Evolutionary conservation across 2,329 filamentous ascomycete genomes (phyloP).

Genomic region (Ciborinia camelliae): DNA sequence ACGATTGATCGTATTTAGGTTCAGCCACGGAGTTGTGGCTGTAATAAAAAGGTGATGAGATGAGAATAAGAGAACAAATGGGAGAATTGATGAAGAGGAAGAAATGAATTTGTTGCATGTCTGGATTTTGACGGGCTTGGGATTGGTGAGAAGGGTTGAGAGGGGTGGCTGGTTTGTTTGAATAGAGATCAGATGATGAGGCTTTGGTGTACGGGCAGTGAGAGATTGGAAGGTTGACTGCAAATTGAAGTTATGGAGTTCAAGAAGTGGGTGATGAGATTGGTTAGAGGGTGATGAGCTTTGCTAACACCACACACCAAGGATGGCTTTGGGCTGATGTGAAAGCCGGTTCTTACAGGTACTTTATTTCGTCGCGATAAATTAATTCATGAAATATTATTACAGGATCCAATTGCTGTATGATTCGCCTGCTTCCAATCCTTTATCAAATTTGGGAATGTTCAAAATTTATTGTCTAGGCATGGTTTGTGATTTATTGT

Average conservation of each 20-base stretch:
- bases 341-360: not conserved
- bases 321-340: not conserved
- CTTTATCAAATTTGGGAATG: too few species aligned
- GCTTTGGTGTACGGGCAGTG: not conserved
- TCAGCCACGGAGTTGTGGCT: constrained; percentile 9
- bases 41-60: not conserved
- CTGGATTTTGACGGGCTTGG: not conserved
- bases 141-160: not conserved
- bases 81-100: not conserved
- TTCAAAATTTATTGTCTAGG: too few species aligned
- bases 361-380: not conserved
- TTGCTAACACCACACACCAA: not conserved
- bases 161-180: not conserved
- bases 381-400: too few species aligned
- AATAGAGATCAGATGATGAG: not conserved
- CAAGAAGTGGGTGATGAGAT: not conserved
- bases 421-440: too few species aligned
- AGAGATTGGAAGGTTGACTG: not conserved
- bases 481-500: too few species aligned
- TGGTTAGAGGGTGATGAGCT: not conserved
- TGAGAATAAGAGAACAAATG: not conserved
- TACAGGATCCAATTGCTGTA: too few species aligned
- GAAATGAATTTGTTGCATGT: not conserved
- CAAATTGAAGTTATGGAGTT: not conserved
- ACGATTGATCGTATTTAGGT: not conserved